Evolutionary conservation across 192 early-diverging fungal species (phyloP).

Genomic region (Backusella morwellensis): DNA sequence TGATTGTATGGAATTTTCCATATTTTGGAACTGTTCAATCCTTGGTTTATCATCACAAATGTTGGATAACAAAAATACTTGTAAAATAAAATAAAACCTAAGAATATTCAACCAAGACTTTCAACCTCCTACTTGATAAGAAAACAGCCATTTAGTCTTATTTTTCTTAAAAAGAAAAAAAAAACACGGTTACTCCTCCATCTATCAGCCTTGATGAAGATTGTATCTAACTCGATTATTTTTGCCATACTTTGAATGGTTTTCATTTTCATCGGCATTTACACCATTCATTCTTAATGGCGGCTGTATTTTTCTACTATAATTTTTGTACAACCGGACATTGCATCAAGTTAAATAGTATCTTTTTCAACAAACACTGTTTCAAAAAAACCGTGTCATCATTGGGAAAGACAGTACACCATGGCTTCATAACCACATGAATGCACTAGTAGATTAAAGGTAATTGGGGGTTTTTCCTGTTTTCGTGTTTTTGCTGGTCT

Average conservation of each 20-base stretch:
- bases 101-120: not conserved
- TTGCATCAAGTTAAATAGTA: not conserved
- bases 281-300: not conserved
- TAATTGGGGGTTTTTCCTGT: too few species aligned
- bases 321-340: not conserved
- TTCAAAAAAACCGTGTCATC: not conserved
- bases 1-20: not conserved
- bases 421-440: too few species aligned
- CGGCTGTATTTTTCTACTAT: not conserved
- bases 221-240: too few species aligned
- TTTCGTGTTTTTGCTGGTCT: too few species aligned
- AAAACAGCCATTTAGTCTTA: not conserved
- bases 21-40: not conserved
- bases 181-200: not conserved
- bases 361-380: not conserved
- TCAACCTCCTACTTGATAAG: not conserved
- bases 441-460: too few species aligned
- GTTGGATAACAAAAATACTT: too few species aligned
- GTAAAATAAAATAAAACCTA: too few species aligned
- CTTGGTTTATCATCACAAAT: not conserved
- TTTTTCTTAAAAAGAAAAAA: not conserved
- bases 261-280: not conserved
- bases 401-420: too few species aligned
- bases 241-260: too few species aligned
- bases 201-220: too few species aligned